A percentile compares a stretch with the other conserved stretches of the same genome.
Evolutionary conservation across 2,329 filamentous ascomycete species (phyloP).

Genomic region (Fusarium chlamydosporum): DNA sequence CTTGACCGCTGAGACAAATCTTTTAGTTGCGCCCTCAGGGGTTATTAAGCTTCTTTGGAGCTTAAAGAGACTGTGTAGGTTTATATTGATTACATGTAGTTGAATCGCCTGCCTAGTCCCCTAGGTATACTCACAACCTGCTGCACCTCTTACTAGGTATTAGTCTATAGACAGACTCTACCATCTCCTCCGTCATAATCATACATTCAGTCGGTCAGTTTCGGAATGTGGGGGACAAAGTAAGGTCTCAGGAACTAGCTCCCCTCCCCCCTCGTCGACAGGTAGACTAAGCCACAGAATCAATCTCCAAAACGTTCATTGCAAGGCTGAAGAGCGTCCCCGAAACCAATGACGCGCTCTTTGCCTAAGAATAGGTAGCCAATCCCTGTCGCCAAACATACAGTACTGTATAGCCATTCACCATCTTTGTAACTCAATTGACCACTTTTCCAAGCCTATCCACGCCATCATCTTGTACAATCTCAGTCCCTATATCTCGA

Average conservation of each 20-base stretch:
- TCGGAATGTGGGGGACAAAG: slow-evolving; percentile 41
- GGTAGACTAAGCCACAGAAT: slow-evolving; percentile 5
- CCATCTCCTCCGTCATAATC: slow-evolving; percentile 21
- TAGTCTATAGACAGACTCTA: neutral
- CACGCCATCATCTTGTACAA: slow-evolving; percentile 18
- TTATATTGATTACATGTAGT: no score
- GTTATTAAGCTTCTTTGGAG: slow-evolving; percentile 5
- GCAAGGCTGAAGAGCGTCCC: slow-evolving; percentile 38
- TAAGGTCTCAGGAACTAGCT: neutral
- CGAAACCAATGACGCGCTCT: slow-evolving; percentile 48
- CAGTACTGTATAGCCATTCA: slow-evolving; percentile 1
- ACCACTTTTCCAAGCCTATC: slow-evolving; percentile 11
- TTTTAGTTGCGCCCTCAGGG: slow-evolving; percentile 13
- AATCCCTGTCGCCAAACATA: slow-evolving; percentile 26
- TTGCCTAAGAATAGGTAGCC: slow-evolving; percentile 21
- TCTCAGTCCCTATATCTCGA: slow-evolving; percentile 1
- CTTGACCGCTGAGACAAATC: slow-evolving; percentile 30
- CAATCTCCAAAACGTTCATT: neutral
- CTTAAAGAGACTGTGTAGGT: neutral
- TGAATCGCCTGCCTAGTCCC: neutral
- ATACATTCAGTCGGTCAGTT: neutral
- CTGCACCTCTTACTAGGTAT: neutral
- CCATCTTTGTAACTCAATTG: slow-evolving; percentile 17
- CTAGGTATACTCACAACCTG: neutral
- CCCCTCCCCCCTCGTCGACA: no score